A percentile compares a stretch with the other conserved stretches of the same genome.
phyloP scores from a whole-genome alignment of 805 yeast genomes.

The Candida ortonii region DNA sequence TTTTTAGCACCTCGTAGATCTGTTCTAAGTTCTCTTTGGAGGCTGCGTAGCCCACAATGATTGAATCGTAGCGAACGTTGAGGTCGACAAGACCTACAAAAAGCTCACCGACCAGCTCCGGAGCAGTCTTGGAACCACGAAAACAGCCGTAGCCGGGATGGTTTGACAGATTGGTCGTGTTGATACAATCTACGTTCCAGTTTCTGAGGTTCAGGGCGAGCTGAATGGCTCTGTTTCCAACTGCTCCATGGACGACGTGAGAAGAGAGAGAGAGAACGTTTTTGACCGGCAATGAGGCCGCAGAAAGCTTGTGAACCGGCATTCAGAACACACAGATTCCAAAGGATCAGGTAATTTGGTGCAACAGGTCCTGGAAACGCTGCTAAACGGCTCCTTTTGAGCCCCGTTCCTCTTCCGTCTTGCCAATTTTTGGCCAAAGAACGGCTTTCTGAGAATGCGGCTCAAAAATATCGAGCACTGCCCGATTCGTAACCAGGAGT shows the following conservation, averaged over 20 bases:
- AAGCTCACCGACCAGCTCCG: conserved; percentile 46
- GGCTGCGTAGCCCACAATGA: conserved; percentile 81
- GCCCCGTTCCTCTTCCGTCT: too few species aligned
- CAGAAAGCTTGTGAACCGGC: background rate
- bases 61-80: conserved; percentile 54
- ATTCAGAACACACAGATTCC: too few species aligned
- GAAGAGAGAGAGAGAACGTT: conserved; percentile 65
- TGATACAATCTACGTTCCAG: conserved; percentile 90
- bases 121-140: conserved; percentile 52
- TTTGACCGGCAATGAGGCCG: conserved; percentile 8
- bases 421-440: too few species aligned
- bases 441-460: too few species aligned
- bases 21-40: conserved; percentile 51
- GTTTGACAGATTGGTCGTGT: conserved; percentile 85
- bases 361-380: too few species aligned
- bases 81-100: conserved; percentile 54
- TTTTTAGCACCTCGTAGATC: conserved; percentile 36
- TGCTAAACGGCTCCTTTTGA: too few species aligned
- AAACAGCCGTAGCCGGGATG: conserved; percentile 85
- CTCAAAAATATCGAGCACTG: too few species aligned
- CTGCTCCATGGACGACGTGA: conserved; percentile 94
- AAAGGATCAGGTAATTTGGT: too few species aligned
- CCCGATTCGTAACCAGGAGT: too few species aligned
- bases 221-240: conserved; percentile 88
- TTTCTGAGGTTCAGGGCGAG: conserved; percentile 84